Base-by-base conservation (phyloP, 2,329 filamentous ascomycete species). In the Fusarium incarnatum region DNA sequence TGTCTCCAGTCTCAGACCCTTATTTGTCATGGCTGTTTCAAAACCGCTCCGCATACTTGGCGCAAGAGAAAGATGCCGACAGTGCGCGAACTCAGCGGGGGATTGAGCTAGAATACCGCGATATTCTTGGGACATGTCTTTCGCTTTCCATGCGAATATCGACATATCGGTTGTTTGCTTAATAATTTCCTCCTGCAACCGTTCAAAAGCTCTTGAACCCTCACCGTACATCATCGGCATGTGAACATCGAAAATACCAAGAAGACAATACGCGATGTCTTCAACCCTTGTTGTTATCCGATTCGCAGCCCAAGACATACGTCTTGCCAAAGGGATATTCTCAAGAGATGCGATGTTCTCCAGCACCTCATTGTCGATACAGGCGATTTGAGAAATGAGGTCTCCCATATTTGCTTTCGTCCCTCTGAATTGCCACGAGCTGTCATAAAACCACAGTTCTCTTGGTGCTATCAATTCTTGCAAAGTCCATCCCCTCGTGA, bases 181-280 rank as follows among this genome's bases (percentile, higher is more conserved):
- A 2, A 68, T 49, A 0, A 68, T 68, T n/a, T 68, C 64, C 5
- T 68, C 66, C 20, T 68, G 66, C 1, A 68, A 15, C 3, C 66
- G 45, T 4, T 46, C 6, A 4, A 68, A 68, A 3, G 66, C 66
- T 5, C 32, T 68, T 1, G 13, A 6, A 0, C 66, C 66, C 30
- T 68, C 66, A 1, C 66, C 66, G 2, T 68, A 68, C 5, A 68
- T 10, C 28, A 68, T 41, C 1, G 59, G 66, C 64, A 68, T 68
- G 5, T 64, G 37, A 8, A 68, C 64, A 20, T 49, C 46, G 5
- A 68, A 64, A 0, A 68, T 55, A 1, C 64, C 66, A 0, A 68
- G 28, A 0, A 68, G 59, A 2, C 53, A 68, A 9, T 68, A 68
- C 2, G 66, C 64, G 3, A 49, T 25, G 8, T 68, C 66, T 13